Percentiles rank a stretch among this genome's conserved stretches.
phyloP scores from a whole-genome alignment of 148 eudicot genomes.

The Agrostemma githago region DNA sequence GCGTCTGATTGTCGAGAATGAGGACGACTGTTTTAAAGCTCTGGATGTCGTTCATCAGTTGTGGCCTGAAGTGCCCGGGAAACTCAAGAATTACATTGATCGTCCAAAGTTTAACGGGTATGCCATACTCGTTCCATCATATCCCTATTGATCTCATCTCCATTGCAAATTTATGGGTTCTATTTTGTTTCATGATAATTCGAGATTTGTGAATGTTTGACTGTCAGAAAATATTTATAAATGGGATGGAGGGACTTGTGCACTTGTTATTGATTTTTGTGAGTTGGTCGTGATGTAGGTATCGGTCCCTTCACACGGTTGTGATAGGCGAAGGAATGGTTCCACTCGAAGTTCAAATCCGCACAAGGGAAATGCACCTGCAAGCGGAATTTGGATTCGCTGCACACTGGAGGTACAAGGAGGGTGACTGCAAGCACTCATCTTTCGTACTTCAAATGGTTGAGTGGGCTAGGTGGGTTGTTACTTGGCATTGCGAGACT shows the following conservation, averaged over 20 bases:
- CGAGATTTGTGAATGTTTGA: background rate
- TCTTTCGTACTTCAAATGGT: conserved; percentile 93
- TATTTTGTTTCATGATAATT: background rate
- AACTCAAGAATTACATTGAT: conserved; percentile 78
- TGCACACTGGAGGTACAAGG: conserved; percentile 98
- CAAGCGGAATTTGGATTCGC: conserved; percentile 95
- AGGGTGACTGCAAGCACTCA: conserved; percentile 69
- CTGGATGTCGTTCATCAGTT: conserved; percentile 62
- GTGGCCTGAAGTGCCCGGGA: conserved; percentile 89
- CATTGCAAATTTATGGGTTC: background rate
- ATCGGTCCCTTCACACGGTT: conserved; percentile 86
- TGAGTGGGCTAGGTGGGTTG: conserved; percentile 97
- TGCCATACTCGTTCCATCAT: conserved; percentile 10
- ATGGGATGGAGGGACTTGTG: background rate
- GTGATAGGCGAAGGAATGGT: conserved; percentile 65
- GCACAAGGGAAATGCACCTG: conserved; percentile 87
- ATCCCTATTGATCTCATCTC: no score
- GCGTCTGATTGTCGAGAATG: conserved; percentile 81
- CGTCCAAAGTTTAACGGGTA: conserved; percentile 91
- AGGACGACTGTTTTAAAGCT: conserved; percentile 86
- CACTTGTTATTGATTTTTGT: conserved; percentile 6
- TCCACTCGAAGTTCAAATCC: conserved; percentile 90
- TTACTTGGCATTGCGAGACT: conserved; percentile 93
- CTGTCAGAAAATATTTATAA: background rate
- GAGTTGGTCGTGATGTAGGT: conserved; percentile 36